Evolutionary conservation across 306 rosid genomes (phyloP), one percentile per base, ranked within the genome.

Genomic region (Inga leiocalycina): DNA sequence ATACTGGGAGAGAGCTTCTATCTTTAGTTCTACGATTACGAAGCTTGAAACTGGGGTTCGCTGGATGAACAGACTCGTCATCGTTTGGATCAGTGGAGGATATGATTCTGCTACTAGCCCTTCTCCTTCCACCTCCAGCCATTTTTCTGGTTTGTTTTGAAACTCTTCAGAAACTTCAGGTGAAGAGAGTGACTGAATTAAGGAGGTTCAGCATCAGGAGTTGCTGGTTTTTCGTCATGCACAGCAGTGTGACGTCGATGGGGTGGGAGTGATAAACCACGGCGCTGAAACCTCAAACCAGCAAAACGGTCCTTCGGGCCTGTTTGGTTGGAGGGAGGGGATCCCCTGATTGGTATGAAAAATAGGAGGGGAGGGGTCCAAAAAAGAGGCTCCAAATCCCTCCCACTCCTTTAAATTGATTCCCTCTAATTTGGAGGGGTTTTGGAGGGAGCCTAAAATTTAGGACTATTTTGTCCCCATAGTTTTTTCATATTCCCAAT

Each of bases 61-160:
- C 30, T 19, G 61, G 79, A 14, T 83, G 91, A 57, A 35, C 79
- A n/a, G 89, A 62, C 59, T 74, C 84, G 77, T 77, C 84, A 37
- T 67, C 87, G 20, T 46, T n/a, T 56, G 74, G 56, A 43, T 84
- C 85, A 3, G 87, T 49, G 83, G 90, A 79, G 34, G 97, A 81
- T 86, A 79, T 81, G 73, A 49, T 82, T 88, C 94, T 88, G 65
- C 85, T 87, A 52, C 95, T 97, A 75, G 86, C 81, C 49, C 67
- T 79, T 57, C 84, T 84, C 71, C 93, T 87, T 52, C 90, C 91
- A 19, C 88, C 66, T 82, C 95, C 97, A 35, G 87, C 34, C 97
- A 93, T 93, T 80, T 83, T 45, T 45, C 30, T 45, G 51, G 12
- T 24, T 72, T 27, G 41, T 14, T 24, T 46, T 30, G 43, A 22